Percentiles rank a stretch among this genome's conserved stretches.
Conservation (phyloP, 768 basidiomycete species). For the Harrya chromipes region DNA sequence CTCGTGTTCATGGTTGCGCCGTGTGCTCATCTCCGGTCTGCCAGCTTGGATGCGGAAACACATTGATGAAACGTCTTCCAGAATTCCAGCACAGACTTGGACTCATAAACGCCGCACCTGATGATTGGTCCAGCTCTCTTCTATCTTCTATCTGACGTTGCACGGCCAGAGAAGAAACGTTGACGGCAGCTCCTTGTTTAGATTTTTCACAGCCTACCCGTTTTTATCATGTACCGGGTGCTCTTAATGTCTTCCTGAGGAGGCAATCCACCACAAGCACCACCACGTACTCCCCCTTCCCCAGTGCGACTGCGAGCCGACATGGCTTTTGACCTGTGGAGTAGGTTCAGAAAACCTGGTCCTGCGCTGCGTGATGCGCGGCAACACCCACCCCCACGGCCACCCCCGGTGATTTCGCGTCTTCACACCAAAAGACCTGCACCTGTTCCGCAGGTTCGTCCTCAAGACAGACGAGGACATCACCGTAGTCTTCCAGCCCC, state of each 20-base stretch:
- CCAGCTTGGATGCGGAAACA: slow-evolving; percentile 18
- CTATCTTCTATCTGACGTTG: slow-evolving; percentile 31
- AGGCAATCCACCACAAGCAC: not conserved
- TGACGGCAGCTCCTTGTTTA: slow-evolving; percentile 27
- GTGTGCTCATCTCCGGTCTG: slow-evolving; percentile 27
- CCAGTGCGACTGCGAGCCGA: slow-evolving; percentile 8
- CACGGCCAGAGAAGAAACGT: slow-evolving; percentile 23
- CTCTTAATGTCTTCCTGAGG: slow-evolving; percentile 30
- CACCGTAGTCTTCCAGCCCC: slow-evolving; percentile 8
- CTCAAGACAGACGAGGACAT: slow-evolving; percentile 18
- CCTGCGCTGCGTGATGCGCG: slow-evolving; percentile 14
- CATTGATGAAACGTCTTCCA: slow-evolving; percentile 30
- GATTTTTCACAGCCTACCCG: slow-evolving; percentile 22
- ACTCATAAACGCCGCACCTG: slow-evolving; percentile 23
- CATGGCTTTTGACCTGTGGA: slow-evolving; percentile 29
- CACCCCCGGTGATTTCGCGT: slow-evolving; percentile 13
- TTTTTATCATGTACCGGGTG: slow-evolving; percentile 25
- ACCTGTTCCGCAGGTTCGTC: slow-evolving; percentile 14
- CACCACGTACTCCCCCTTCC: slow-evolving; percentile 9
- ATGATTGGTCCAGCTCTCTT: slow-evolving; percentile 26
- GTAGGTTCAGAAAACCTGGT: slow-evolving; percentile 19
- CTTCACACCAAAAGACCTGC: slow-evolving; percentile 18
- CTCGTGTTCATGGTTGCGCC: slow-evolving; percentile 16
- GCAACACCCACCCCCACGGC: slow-evolving; percentile 14
- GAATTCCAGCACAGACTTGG: slow-evolving; percentile 20